Evolutionary conservation across 371 early-diverging fungal species (phyloP), one percentile per base, ranked within the genome.

Genomic region (Haplosporangium sp.): DNA sequence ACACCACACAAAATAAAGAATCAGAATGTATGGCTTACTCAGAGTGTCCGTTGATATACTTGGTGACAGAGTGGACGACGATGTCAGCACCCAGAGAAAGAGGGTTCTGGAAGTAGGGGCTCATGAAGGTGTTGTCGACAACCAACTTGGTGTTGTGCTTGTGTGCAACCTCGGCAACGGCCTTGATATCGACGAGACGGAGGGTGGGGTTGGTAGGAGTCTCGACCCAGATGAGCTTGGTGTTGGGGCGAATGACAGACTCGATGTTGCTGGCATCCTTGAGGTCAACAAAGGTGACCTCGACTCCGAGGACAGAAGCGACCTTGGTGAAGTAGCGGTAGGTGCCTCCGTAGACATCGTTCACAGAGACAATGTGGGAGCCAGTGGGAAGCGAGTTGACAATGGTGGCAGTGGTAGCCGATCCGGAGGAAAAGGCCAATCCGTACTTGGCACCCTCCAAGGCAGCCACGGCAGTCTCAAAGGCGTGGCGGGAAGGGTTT

Each of bases 81-180:
- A 98, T 87, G 81, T 99, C 99, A 50, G 98, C 99, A 61, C 98
- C 99, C 63, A 97, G 85, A 11, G 83, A 63, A 29, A 98, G 86
- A 10, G 98, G 98, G 80, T 91, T 93, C 84, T 98, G 98, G 93
- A 97, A 96, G 87, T 94, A 96, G 45, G 99, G 96, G 67, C 89
- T 88, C 93, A 98, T 90, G 85, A 99, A 98, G n/a, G 98, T 99
- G 90, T 98, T 99, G 87, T 98, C 98, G 46, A 98, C 97, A n/a
- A 96, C 97, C 46, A 98, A 84, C 62, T 91, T 69, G 54, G 90
- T 90, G 56, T 90, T 92, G 67, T 91, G 86, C 41, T 87, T 83
- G 83, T 96, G 95, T n/a, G 93, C 91, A 55, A 92, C 86, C 57
- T 92, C 85, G 46, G 95, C 91, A 51, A 97, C 88, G 11, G 94